phyloP scores from a whole-genome alignment of 2,329 filamentous ascomycete genomes.

The Nakataea oryzae region DNA sequence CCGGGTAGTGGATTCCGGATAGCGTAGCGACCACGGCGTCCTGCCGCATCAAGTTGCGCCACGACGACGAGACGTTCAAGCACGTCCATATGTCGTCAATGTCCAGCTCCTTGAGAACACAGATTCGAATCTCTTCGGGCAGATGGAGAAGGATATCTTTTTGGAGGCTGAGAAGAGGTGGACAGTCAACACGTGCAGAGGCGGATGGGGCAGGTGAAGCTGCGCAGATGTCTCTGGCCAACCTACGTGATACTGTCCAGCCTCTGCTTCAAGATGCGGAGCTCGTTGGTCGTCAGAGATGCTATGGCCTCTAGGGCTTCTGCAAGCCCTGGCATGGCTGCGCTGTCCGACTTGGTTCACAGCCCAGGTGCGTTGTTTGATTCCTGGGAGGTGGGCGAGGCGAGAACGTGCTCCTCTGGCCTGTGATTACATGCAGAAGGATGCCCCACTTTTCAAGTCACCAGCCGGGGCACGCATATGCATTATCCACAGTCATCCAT shows the following conservation, averaged over 20 bases:
- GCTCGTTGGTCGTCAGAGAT: neutral
- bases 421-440: too few relatives aligned
- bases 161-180: neutral
- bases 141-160: slow-evolving; percentile 9
- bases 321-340: neutral
- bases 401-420: too few relatives aligned
- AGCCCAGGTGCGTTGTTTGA: too few relatives aligned
- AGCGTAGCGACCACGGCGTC: neutral
- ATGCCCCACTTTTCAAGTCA: too few relatives aligned
- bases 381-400: too few relatives aligned
- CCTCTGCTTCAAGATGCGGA: neutral
- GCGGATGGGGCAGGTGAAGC: neutral
- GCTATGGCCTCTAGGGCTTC: neutral
- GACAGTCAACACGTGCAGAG: neutral
- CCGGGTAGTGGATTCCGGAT: slow-evolving; percentile 7
- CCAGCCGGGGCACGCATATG: too few relatives aligned
- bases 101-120: slow-evolving; percentile 6
- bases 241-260: neutral
- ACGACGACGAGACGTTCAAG: slow-evolving; percentile 9
- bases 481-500: too few relatives aligned
- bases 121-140: slow-evolving; percentile 11
- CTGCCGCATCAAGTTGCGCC: slow-evolving; percentile 4
- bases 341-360: neutral
- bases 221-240: neutral
- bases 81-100: slow-evolving; percentile 9